Evolutionary conservation across 2,329 filamentous ascomycete genomes (phyloP).

Genomic region (Tympanopsis confertula): DNA sequence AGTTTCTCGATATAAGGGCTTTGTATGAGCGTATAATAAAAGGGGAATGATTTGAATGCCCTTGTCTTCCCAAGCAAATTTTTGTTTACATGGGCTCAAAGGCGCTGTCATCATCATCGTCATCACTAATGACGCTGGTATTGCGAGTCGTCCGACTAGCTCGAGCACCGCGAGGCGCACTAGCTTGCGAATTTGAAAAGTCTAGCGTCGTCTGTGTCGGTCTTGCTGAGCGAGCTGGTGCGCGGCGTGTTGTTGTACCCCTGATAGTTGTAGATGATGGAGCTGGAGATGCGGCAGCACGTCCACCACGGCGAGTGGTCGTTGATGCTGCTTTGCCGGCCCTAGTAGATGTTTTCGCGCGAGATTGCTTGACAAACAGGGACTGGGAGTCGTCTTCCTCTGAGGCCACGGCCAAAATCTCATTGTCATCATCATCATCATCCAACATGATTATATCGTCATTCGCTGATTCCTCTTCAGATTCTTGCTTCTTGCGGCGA

Average conservation of each 20-base stretch:
- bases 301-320: background rate
- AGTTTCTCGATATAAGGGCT: too few species aligned
- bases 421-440: conserved; percentile 25
- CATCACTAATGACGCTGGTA: background rate
- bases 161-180: background rate
- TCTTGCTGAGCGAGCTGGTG: background rate
- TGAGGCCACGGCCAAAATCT: conserved; percentile 18
- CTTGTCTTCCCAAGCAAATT: too few species aligned
- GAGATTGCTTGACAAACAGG: conserved; percentile 40
- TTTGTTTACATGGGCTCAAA: conserved; percentile 1
- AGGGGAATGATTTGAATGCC: too few species aligned
- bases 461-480: conserved; percentile 24
- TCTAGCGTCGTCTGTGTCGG: background rate
- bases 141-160: background rate
- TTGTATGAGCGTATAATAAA: too few species aligned
- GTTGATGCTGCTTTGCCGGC: background rate
- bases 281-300: background rate
- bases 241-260: background rate
- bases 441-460: conserved; percentile 21
- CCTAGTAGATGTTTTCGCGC: conserved; percentile 5
- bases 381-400: conserved; percentile 35
- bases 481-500: conserved; percentile 11
- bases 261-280: background rate
- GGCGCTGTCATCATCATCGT: background rate
- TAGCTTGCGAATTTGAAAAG: background rate